phyloP scores from a whole-genome alignment of 2,329 filamentous ascomycete species.

The Hypomyces perniciosus region DNA sequence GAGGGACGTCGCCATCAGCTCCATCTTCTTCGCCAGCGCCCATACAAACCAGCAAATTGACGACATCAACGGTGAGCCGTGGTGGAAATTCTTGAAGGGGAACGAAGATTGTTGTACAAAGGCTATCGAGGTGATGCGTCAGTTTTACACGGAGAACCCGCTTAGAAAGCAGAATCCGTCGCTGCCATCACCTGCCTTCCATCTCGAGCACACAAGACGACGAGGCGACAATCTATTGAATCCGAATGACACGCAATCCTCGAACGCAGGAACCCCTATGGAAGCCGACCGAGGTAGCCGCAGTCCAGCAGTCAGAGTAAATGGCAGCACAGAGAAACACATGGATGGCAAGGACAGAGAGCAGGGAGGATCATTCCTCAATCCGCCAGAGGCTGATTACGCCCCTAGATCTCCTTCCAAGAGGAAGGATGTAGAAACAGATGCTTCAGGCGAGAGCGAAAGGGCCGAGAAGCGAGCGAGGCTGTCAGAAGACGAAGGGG shows the following conservation, averaged over 20 bases:
- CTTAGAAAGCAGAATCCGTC: conserved; percentile 51
- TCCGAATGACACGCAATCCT: conserved; percentile 40
- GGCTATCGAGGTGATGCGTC: conserved; percentile 71
- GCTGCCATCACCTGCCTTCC: conserved; percentile 49
- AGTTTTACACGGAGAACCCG: conserved; percentile 60
- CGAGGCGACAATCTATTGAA: conserved; percentile 38
- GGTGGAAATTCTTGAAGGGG: conserved; percentile 79
- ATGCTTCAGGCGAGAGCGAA: conserved; percentile 26
- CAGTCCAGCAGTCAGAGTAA: conserved; percentile 38
- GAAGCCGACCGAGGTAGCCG: conserved; percentile 43
- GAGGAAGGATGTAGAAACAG: conserved; percentile 35
- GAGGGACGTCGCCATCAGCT: conserved; percentile 74
- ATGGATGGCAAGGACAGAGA: conserved; percentile 23
- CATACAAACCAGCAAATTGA: conserved; percentile 70
- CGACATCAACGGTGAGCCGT: conserved; percentile 68
- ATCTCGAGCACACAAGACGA: conserved; percentile 50
- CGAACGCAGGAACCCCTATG: conserved; percentile 43
- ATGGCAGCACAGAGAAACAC: conserved; percentile 32
- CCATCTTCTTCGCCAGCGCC: conserved; percentile 79
- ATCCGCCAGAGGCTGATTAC: conserved; percentile 26
- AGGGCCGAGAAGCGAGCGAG: conserved; percentile 39
- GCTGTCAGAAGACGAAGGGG: conserved; percentile 44
- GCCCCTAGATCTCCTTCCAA: conserved; percentile 35
- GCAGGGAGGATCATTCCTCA: conserved; percentile 25
- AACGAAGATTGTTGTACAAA: conserved; percentile 62